phyloP scores from a whole-genome alignment of 148 eudicot species.

The Rhododendron molle region DNA sequence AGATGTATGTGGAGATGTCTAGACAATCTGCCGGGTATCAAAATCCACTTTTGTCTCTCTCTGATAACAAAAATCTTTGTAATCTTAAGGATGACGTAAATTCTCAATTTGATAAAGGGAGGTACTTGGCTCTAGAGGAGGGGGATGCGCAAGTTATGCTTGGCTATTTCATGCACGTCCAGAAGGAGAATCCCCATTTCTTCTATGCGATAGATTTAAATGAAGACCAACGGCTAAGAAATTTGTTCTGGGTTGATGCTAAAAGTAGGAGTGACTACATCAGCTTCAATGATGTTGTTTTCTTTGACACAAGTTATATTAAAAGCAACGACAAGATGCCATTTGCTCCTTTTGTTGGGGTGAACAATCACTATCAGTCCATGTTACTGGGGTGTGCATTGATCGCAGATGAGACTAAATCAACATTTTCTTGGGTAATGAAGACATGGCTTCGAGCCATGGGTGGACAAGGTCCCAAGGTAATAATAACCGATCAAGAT shows the following conservation, averaged over 20 bases:
- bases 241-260: conserved; percentile 53
- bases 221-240: conserved; percentile 47
- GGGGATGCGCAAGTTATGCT: conserved; percentile 48
- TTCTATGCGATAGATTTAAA: conserved; percentile 51
- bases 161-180: conserved; percentile 36
- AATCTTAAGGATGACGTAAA: conserved; percentile 9
- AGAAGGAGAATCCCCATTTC: conserved; percentile 47
- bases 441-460: conserved; percentile 60
- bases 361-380: conserved; percentile 47
- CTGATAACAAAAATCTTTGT: conserved; percentile 2
- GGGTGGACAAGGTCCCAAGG: conserved; percentile 46
- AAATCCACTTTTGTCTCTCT: not conserved
- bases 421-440: conserved; percentile 54
- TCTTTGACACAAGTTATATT: conserved; percentile 40
- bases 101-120: conserved; percentile 34
- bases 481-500: conserved; percentile 47
- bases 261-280: conserved; percentile 40
- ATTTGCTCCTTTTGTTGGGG: conserved; percentile 50
- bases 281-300: conserved; percentile 41
- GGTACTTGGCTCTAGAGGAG: conserved; percentile 44
- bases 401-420: conserved; percentile 40
- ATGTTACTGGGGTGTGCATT: conserved; percentile 46
- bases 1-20: conserved; percentile 30
- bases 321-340: conserved; percentile 41
- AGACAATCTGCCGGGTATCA: conserved; percentile 28